Conservation (phyloP, 1,284 basidiomycete genomes). For the Leccinum angustisporum region DNA sequence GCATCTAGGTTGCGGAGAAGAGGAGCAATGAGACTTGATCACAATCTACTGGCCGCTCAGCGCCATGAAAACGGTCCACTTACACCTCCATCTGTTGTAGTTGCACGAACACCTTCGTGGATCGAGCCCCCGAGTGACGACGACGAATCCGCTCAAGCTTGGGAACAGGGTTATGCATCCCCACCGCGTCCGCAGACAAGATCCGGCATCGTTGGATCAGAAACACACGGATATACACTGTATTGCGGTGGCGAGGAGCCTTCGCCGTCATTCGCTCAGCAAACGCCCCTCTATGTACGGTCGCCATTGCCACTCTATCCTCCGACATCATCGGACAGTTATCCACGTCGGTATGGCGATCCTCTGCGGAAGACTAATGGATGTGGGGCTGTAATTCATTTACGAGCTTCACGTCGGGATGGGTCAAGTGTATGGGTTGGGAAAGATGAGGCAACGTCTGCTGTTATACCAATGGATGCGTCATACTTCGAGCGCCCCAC, state of each 20-base stretch:
- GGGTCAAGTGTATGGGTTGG: constrained; percentile 57
- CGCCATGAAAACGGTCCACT: constrained; percentile 28
- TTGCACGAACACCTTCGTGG: constrained; percentile 35
- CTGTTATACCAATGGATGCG: constrained; percentile 50
- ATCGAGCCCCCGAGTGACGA: constrained; percentile 37
- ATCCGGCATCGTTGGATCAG: constrained; percentile 16
- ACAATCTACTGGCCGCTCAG: constrained; percentile 32
- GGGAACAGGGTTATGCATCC: constrained; percentile 35
- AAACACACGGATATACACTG: constrained; percentile 41
- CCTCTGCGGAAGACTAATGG: constrained; percentile 43
- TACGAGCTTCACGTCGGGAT: constrained; percentile 49
- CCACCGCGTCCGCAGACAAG: constrained; percentile 27
- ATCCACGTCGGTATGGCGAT: constrained; percentile 14
- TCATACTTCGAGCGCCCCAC: constrained; percentile 52
- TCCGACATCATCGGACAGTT: constrained; percentile 13
- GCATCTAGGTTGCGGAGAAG: constrained; percentile 68
- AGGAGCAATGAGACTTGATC: constrained; percentile 68
- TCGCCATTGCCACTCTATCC: constrained; percentile 44
- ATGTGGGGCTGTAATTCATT: constrained; percentile 60
- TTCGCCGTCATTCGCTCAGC: constrained; percentile 2
- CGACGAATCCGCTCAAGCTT: constrained; percentile 34
- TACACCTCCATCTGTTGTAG: constrained; percentile 32
- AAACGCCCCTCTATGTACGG: constrained; percentile 28
- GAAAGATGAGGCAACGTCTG: constrained; percentile 46
- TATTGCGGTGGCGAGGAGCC: constrained; percentile 49